Evolutionary conservation across 1,139 yeast genomes (phyloP).

Genomic region (Blastobotrys arbuscula): DNA sequence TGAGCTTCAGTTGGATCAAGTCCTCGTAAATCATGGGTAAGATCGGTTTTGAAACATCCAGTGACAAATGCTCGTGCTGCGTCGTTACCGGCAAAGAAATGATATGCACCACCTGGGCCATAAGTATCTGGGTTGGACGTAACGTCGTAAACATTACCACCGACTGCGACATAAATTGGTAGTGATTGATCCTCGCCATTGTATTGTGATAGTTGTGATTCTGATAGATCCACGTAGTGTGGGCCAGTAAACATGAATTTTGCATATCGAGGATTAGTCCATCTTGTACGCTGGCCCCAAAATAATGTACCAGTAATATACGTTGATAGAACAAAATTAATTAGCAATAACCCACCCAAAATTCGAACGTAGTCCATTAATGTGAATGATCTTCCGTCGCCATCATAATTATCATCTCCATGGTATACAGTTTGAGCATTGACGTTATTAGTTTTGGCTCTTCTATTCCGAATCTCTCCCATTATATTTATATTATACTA

Average conservation of each 20-base stretch:
- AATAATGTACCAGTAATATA: conserved; percentile 34
- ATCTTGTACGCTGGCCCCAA: conserved; percentile 46
- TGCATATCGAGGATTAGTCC: conserved; percentile 44
- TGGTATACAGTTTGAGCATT: conserved; percentile 6
- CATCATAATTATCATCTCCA: conserved; percentile 6
- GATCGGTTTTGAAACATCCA: conserved; percentile 58
- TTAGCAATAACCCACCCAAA: conserved; percentile 31
- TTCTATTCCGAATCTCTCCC: conserved; percentile 7
- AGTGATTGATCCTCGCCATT: conserved; percentile 46
- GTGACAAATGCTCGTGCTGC: conserved; percentile 71
- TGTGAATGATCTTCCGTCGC: conserved; percentile 7
- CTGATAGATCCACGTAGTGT: conserved; percentile 37
- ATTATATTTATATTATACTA: neutral
- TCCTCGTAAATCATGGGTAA: conserved; percentile 67
- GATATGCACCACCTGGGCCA: conserved; percentile 62
- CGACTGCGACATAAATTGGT: conserved; percentile 62
- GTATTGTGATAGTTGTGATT: conserved; percentile 45
- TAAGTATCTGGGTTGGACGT: conserved; percentile 48
- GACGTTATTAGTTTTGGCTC: neutral
- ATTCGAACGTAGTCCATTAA: conserved; percentile 9
- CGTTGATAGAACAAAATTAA: conserved; percentile 42
- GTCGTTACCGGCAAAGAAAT: conserved; percentile 60
- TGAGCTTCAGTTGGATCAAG: conserved; percentile 36
- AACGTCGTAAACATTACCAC: conserved; percentile 71
- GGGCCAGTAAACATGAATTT: conserved; percentile 27